Conservation (phyloP, 768 basidiomycete species). For the Psilocybe azurescens region DNA sequence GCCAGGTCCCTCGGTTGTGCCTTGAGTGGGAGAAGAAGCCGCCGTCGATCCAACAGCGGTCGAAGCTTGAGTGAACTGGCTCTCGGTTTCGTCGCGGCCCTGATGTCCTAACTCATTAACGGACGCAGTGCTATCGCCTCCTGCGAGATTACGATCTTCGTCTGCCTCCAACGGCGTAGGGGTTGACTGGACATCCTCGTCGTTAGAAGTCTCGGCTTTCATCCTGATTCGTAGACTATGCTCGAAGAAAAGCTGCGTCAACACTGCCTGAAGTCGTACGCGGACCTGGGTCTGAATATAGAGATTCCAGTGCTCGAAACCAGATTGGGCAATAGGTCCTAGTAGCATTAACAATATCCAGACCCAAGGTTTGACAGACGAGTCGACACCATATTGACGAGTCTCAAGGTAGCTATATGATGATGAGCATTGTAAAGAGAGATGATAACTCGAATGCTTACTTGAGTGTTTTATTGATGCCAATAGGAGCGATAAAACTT, state of each 20-base stretch:
- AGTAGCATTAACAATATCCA: slow-evolving; percentile 62
- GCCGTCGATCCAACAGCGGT: background rate
- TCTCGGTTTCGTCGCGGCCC: background rate
- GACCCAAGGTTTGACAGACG: slow-evolving; percentile 65
- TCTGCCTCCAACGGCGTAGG: background rate
- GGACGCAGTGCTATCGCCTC: background rate
- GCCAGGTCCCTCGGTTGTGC: background rate
- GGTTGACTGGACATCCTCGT: background rate
- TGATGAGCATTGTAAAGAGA: background rate
- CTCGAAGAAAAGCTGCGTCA: slow-evolving; percentile 48
- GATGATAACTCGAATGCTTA: slow-evolving; percentile 20
- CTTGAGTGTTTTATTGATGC: slow-evolving; percentile 47
- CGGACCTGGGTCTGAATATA: slow-evolving; percentile 49
- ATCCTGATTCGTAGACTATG: slow-evolving; percentile 64
- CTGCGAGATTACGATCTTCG: background rate
- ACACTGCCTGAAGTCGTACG: slow-evolving; percentile 44
- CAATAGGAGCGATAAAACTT: slow-evolving; percentile 44
- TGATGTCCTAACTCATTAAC: background rate
- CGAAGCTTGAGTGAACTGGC: background rate
- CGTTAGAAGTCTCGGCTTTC: slow-evolving; percentile 43
- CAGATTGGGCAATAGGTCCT: slow-evolving; percentile 47
- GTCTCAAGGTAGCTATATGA: slow-evolving; percentile 28
- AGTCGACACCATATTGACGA: slow-evolving; percentile 21
- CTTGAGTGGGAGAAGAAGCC: slow-evolving; percentile 1
- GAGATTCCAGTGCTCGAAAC: slow-evolving; percentile 60